Percentiles rank a stretch among this genome's conserved stretches.
Conservation (phyloP, 2,329 filamentous ascomycete genomes). For the Aspergillus chevalieri region DNA sequence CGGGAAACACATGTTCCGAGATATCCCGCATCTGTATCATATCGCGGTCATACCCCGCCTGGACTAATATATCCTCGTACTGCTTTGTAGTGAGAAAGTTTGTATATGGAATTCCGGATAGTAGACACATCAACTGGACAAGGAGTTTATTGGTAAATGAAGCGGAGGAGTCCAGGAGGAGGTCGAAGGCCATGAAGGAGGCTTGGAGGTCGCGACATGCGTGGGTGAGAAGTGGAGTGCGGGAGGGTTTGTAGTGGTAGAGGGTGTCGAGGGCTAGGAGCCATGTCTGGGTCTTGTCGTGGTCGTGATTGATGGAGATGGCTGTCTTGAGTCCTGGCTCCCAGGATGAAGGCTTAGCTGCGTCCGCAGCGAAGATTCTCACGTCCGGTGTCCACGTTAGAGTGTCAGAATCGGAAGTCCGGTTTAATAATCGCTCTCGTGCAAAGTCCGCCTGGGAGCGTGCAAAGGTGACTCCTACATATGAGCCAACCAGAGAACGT, state of each 20-base stretch:
- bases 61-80: conserved; percentile 43
- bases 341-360: conserved; percentile 45
- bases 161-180: conserved; percentile 34
- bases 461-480: conserved; percentile 51
- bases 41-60: conserved; percentile 43
- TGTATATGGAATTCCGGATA: conserved; percentile 43
- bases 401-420: neutral
- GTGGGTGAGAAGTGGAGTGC: conserved; percentile 42
- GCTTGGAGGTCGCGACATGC: conserved; percentile 40
- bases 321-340: conserved; percentile 16
- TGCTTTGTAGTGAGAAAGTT: conserved; percentile 45
- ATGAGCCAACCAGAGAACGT: conserved; percentile 33
- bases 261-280: conserved; percentile 52
- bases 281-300: conserved; percentile 33
- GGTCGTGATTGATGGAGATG: conserved; percentile 1
- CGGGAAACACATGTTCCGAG: conserved; percentile 48
- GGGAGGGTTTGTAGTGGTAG: conserved; percentile 53
- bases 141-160: conserved; percentile 24
- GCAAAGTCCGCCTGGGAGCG: conserved; percentile 39
- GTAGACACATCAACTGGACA: conserved; percentile 39
- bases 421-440: conserved; percentile 7
- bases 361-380: conserved; percentile 45
- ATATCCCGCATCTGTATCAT: conserved; percentile 46
- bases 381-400: conserved; percentile 1
- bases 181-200: conserved; percentile 52